phyloP scores from a whole-genome alignment of 305 asterid genomes.

The Fraxinus albicans region DNA sequence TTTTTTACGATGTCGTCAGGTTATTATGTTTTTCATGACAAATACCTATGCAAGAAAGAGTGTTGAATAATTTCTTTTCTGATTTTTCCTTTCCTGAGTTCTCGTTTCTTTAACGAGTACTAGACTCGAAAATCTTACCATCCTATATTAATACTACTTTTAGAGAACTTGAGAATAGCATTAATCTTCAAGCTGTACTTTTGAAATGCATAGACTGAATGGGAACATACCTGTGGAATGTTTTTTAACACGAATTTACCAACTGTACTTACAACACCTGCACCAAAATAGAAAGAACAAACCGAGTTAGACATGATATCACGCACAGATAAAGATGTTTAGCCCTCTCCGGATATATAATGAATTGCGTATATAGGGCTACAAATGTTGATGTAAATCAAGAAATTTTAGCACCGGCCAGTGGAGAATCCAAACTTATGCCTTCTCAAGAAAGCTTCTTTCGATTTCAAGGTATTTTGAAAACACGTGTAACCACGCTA shows the following conservation, averaged over 20 bases:
- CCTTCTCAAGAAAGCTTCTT: background rate
- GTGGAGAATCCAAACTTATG: background rate
- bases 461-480: background rate
- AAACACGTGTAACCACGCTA: background rate
- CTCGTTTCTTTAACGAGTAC: background rate
- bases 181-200: background rate
- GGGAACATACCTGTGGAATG: conserved; percentile 48
- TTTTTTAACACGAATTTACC: conserved; percentile 44
- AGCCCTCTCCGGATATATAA: background rate
- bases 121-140: background rate
- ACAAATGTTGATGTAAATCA: background rate
- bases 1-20: background rate
- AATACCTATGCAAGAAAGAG: background rate
- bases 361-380: background rate
- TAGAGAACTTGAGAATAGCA: background rate
- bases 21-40: background rate
- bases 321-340: background rate
- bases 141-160: background rate
- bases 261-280: conserved; percentile 43
- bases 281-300: background rate
- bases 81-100: background rate
- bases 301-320: background rate
- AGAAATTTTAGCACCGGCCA: background rate
- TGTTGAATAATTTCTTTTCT: too few species aligned
- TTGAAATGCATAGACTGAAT: background rate